Percentiles rank a stretch among this genome's conserved stretches.
Evolutionary conservation across 2,329 filamentous ascomycete genomes (phyloP).

Genomic region (Leptographium galeiforme): DNA sequence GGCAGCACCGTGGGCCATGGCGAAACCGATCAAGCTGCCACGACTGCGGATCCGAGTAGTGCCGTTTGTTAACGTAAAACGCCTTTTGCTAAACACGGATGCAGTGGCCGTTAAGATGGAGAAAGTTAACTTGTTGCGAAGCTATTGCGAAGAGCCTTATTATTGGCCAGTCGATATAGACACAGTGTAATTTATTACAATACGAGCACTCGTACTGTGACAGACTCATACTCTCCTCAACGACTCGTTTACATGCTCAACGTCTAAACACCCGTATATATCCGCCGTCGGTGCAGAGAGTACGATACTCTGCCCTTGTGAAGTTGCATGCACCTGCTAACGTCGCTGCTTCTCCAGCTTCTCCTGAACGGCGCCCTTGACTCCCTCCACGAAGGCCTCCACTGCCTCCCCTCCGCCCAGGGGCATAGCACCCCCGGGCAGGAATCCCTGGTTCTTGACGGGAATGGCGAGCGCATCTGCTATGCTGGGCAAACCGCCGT

Average conservation of each 20-base stretch:
- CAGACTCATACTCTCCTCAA: background rate
- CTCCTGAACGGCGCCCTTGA: slow-evolving; percentile 65
- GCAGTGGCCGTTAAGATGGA: background rate
- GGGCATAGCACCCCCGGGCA: slow-evolving; percentile 63
- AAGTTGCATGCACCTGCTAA: background rate
- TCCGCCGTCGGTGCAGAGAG: too few species aligned
- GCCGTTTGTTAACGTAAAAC: background rate
- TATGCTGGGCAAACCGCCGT: slow-evolving; percentile 82
- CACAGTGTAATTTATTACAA: background rate
- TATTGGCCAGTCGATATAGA: background rate
- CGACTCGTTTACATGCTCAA: too few species aligned
- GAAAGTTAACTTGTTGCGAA: background rate
- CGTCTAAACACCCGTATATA: too few species aligned
- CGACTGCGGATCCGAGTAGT: too few species aligned
- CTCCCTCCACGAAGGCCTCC: slow-evolving; percentile 79
- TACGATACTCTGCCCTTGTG: too few species aligned
- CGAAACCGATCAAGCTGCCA: too few species aligned
- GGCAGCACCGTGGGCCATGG: too few species aligned
- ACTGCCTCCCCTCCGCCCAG: slow-evolving; percentile 80
- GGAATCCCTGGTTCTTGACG: slow-evolving; percentile 72
- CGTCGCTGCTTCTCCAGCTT: slow-evolving; percentile 16
- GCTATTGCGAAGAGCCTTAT: background rate
- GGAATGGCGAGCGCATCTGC: slow-evolving; percentile 72
- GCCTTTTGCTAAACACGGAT: background rate
- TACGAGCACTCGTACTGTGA: background rate